phyloP scores from a whole-genome alignment of 495 filamentous ascomycete genomes.

The Neurospora sp. region DNA sequence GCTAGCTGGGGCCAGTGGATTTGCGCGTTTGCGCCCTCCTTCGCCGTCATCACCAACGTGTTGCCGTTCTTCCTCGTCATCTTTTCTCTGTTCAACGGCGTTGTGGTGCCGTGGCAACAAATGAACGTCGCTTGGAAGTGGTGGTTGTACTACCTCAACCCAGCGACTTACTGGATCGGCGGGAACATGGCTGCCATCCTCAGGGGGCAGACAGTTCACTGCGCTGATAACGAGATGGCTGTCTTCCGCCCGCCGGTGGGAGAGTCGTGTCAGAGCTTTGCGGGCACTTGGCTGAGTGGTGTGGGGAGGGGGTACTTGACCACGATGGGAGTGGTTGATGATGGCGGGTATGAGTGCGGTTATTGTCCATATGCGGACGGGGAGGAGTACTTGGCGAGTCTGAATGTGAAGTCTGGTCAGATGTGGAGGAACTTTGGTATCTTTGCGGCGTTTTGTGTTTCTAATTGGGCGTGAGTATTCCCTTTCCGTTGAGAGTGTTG shows the following conservation, averaged over 20 bases:
- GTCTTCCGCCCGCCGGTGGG: slow-evolving; percentile 55
- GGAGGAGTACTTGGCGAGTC: slow-evolving; percentile 52
- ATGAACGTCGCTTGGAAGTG: slow-evolving; percentile 67
- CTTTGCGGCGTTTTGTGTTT: slow-evolving; percentile 64
- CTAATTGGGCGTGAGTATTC: slow-evolving; percentile 50
- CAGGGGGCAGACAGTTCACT: slow-evolving; percentile 44
- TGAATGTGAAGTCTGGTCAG: slow-evolving; percentile 51
- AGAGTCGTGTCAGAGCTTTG: slow-evolving; percentile 53
- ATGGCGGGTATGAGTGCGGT: slow-evolving; percentile 44
- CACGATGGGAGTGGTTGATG: slow-evolving; percentile 4
- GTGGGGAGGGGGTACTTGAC: slow-evolving; percentile 48
- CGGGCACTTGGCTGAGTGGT: slow-evolving; percentile 37
- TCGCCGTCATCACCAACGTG: slow-evolving; percentile 71
- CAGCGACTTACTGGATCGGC: slow-evolving; percentile 59
- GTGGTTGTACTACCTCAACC: slow-evolving; percentile 66
- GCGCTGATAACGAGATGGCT: slow-evolving; percentile 49
- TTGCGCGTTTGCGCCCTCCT: slow-evolving; percentile 66
- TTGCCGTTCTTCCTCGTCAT: slow-evolving; percentile 72
- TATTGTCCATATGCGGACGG: slow-evolving; percentile 65
- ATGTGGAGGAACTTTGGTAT: slow-evolving; percentile 75
- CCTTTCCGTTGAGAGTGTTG: too few species aligned
- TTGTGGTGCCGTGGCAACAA: slow-evolving; percentile 50
- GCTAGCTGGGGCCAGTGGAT: slow-evolving; percentile 79
- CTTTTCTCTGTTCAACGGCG: slow-evolving; percentile 66
- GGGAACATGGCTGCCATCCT: slow-evolving; percentile 59